A percentile compares a stretch with the other conserved stretches of the same genome.
These are phyloP conservation scores for Syzygium oleosum DNA, from an alignment of 345 rosid species.

Conservation along the genomic window DNA sequence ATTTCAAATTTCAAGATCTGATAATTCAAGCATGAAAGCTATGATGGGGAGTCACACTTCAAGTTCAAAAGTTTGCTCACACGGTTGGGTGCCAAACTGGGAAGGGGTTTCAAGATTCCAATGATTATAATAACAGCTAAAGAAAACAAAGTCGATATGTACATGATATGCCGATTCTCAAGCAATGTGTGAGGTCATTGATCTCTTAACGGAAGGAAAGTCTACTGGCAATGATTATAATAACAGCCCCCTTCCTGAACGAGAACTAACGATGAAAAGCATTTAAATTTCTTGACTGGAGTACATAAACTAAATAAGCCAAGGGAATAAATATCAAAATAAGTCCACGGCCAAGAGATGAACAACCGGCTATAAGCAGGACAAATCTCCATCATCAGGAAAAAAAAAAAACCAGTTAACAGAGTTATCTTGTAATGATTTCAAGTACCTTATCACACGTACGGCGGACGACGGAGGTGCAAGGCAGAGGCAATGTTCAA, in stretches of 20 bases:
- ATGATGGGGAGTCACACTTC: neutral
- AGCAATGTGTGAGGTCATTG: neutral
- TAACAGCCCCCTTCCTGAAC: neutral
- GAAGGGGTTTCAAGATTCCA: neutral
- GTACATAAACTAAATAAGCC: neutral
- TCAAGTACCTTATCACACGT: slow-evolving; percentile 29
- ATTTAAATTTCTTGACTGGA: neutral
- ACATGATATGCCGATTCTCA: neutral
- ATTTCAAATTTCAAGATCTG: neutral
- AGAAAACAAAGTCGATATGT: neutral
- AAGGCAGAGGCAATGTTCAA: no score
- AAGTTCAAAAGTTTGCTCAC: neutral
- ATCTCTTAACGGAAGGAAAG: neutral
- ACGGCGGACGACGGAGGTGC: no score
- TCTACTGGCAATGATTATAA: neutral
- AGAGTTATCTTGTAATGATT: neutral
- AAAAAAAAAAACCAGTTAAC: neutral
- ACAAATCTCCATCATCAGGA: neutral
- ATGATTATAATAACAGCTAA: neutral
- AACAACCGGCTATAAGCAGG: neutral
- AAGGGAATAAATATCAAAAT: neutral
- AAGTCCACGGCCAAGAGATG: neutral
- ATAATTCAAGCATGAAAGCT: neutral
- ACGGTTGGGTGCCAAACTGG: neutral
- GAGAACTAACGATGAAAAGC: neutral